Base-by-base conservation (phyloP, 768 basidiomycete genomes). In the Solioccasus polychromus region DNA sequence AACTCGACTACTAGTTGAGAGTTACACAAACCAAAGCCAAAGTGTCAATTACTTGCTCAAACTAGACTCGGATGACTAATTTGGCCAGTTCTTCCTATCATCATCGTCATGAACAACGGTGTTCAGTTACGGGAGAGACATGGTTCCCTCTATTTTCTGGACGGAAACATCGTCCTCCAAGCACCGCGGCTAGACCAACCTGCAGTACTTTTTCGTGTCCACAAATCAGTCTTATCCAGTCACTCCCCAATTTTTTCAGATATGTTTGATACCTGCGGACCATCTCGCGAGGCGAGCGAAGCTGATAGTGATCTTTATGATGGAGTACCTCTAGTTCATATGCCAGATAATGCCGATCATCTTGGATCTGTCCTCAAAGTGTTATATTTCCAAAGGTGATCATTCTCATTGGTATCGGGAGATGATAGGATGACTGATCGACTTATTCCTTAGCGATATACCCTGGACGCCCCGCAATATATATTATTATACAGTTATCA, bases 91-190 rank as follows among this genome's bases (percentile, higher is more conserved):
- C n/a, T n/a, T n/a, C n/a, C n/a, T n/a, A n/a, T n/a, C n/a, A n/a
- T n/a, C n/a, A n/a, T n/a, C 22, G 11, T 12, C 62, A 52, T 81
- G 79, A 4, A 78, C 77, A 8, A 79, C 56, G 5, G 10, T 5
- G 8, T 10, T 14, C 26, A 23, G 18, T 8, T 9, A 10, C 15
- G 2, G n/a, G 44, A 46, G 28, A 52, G 34, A 17, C 49, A 52
- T 4, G 3, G 20, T 9, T 30, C 44, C 5, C 51, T 52, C 24
- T 52, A 52, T 18, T 52, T 46, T 35, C 14, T 3, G 17, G 51
- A 53, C 10, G 44, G 51, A 10, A 52, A 42, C 20, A 3, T 51
- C 3, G 44, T 46, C 11, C 38, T 53, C 25, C 12, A 17, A 10
- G 44, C 49, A 9, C 31, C 17, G 2, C 23, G 39, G 8, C 23